A percentile compares a stretch with the other conserved stretches of the same genome.
These are phyloP conservation scores for Pyricularia pennisetigena DNA, from an alignment of 2,329 filamentous ascomycete genomes.

Conservation along the genomic window DNA sequence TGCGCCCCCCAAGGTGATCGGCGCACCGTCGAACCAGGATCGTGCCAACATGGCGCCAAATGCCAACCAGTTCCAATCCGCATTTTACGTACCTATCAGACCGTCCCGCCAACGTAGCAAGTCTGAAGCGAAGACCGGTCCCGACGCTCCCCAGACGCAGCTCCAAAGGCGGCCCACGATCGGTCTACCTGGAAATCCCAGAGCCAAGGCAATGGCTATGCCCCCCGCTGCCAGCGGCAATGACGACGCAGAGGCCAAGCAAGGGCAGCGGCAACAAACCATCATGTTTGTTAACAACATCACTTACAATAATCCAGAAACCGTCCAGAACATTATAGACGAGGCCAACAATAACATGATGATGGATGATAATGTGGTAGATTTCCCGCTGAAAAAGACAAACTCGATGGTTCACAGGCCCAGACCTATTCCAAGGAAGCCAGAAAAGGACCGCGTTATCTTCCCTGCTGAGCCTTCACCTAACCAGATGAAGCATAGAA, in stretches of 20 bases:
- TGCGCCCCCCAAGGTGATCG: conserved; percentile 1
- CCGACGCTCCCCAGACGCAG: conserved; percentile 25
- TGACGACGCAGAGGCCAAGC: conserved; percentile 16
- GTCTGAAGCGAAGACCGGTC: conserved; percentile 17
- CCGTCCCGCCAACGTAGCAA: conserved; percentile 19
- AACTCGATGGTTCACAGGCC: conserved; percentile 43
- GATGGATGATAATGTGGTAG: conserved; percentile 5
- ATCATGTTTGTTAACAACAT: conserved; percentile 48
- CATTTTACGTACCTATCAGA: conserved; percentile 14
- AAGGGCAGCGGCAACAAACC: conserved; percentile 24
- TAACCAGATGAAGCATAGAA: conserved; percentile 26
- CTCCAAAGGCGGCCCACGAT: conserved; percentile 33
- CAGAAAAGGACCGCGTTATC: conserved; percentile 32
- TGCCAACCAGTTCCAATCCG: conserved; percentile 4
- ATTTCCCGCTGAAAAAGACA: conserved; percentile 9
- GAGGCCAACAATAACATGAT: conserved; percentile 22
- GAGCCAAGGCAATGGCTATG: conserved; percentile 15
- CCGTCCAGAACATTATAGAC: conserved; percentile 38
- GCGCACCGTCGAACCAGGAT: conserved; percentile 1
- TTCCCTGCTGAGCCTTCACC: conserved; percentile 35
- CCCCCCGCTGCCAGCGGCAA: conserved; percentile 7
- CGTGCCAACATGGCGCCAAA: conserved; percentile 1
- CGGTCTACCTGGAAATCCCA: conserved; percentile 39
- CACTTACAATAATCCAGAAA: conserved; percentile 40
- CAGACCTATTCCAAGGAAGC: conserved; percentile 42